Evolutionary conservation across 257 asterid genomes (phyloP).

Genomic region (Plantago ovata): DNA sequence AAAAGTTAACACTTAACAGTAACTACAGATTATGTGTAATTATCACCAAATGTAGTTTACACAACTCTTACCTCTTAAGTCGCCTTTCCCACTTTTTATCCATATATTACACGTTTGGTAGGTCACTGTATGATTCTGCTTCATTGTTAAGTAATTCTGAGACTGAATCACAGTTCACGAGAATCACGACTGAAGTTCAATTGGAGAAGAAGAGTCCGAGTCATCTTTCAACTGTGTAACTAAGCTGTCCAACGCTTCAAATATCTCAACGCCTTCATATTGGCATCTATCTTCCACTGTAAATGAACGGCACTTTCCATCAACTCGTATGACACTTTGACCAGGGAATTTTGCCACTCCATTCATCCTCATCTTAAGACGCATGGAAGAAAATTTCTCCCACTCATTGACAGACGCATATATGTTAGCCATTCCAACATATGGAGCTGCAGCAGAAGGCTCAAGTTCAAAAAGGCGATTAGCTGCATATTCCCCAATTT

Average conservation of each 20-base stretch:
- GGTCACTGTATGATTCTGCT: not conserved
- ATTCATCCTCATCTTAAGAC: no score
- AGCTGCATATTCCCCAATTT: constrained; percentile 53
- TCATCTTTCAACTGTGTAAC: constrained; percentile 49
- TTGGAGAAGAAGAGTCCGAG: constrained; percentile 5
- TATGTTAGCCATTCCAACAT: no score
- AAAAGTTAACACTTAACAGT: no score
- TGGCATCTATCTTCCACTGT: constrained; percentile 61
- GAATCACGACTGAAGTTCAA: constrained; percentile 16
- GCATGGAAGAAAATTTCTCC: no score
- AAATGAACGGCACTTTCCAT: constrained; percentile 44
- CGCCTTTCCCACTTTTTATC: not conserved
- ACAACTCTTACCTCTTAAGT: no score
- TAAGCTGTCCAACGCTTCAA: constrained; percentile 34
- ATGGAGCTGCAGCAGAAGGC: constrained; percentile 60
- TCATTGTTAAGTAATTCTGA: not conserved
- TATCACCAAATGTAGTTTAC: no score
- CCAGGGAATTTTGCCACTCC: constrained; percentile 57
- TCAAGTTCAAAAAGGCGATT: constrained; percentile 40
- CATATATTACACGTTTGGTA: not conserved
- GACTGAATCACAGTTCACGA: not conserved
- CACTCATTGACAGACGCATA: no score
- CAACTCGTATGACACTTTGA: constrained; percentile 45
- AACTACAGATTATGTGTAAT: no score
- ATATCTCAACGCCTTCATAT: constrained; percentile 27